Percentiles rank a stretch among this genome's conserved stretches.
Evolutionary conservation across 2,329 filamentous ascomycete genomes (phyloP).

Genomic region (Penicillium corylophilum): DNA sequence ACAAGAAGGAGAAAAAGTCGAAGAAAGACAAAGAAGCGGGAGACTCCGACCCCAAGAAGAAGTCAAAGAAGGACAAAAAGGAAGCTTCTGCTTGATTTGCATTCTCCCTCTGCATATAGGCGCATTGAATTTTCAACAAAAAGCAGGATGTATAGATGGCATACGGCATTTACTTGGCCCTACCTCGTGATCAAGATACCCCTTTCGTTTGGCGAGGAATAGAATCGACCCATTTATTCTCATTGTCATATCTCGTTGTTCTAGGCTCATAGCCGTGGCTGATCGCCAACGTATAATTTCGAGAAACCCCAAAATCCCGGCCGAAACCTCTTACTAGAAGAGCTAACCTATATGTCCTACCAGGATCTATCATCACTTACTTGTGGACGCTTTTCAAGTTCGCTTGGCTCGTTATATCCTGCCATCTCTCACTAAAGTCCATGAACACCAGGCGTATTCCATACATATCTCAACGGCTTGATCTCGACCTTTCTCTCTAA

Average conservation of each 20-base stretch:
- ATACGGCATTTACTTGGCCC: slow-evolving; percentile 11
- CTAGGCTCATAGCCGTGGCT: too few species aligned
- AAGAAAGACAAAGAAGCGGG: slow-evolving; percentile 33
- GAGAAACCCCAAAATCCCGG: too few species aligned
- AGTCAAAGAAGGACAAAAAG: slow-evolving; percentile 48
- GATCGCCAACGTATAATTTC: too few species aligned
- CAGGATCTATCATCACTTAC: too few species aligned
- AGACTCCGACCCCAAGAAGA: slow-evolving; percentile 45
- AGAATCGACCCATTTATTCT: slow-evolving; percentile 4
- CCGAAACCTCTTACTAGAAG: too few species aligned
- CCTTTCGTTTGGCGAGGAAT: slow-evolving; percentile 27
- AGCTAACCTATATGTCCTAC: too few species aligned
- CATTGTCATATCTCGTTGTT: slow-evolving; percentile 8
- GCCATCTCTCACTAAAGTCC: too few species aligned
- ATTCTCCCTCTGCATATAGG: slow-evolving; percentile 38
- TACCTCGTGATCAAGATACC: slow-evolving; percentile 32
- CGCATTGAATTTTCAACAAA: slow-evolving; percentile 5
- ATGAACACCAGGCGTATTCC: too few species aligned
- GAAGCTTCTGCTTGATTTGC: slow-evolving; percentile 13
- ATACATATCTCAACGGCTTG: too few species aligned
- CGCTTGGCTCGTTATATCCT: too few species aligned
- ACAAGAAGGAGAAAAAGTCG: slow-evolving; percentile 17
- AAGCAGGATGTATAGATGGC: slow-evolving; percentile 16
- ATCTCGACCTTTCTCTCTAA: too few species aligned
- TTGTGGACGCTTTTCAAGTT: too few species aligned